Evolutionary conservation across 768 basidiomycete genomes (phyloP), one percentile per base, ranked within the genome.

Genomic region (Lactifluus subvellereus): DNA sequence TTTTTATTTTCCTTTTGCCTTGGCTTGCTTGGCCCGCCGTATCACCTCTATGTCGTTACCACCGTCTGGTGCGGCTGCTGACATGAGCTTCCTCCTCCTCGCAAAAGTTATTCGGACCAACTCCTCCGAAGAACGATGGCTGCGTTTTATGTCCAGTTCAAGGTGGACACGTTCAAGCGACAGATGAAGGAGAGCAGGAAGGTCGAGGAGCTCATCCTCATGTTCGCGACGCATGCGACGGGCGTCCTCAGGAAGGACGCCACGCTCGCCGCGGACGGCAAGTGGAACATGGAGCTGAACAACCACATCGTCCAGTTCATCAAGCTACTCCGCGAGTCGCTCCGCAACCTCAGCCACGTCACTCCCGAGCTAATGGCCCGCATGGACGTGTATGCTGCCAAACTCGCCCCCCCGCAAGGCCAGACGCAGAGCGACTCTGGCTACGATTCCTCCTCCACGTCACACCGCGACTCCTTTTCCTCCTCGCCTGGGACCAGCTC

Each of bases 171-270:
- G 43, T 96, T 97, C 78, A 86, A 89, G 61, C 82, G 84, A 40
- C 90, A 94, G 69, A 89, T 98, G 85, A 92, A 93, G 74, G 95
- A 98, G 73, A 95, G 92, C 73, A 83, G 97, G 51, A 97, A 96
- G 77, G 91, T 98, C 43, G 97, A 99, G 76, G 94, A 98, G 66
- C 87, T 99, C 59, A 96, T 99, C 62, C 80, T 99, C 56, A 90
- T 91, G 82, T 98, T 98, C 70, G 95, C 95, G 11, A 91, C 94
- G 1, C 87, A 93, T 57, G 91, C 96, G 3, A 93, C 91, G 3
- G 81, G 84, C 32, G 84, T 91, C 9, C 81, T 98, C 63, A 89
- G 87, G 81, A 97, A 97, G 75, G 93, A 95, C 67, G 90, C 90
- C 0, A 81, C 89, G 2, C 77, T 94, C 1, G 82, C 81, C 16